Evolutionary conservation across 2,329 filamentous ascomycete species (phyloP), one percentile per base, ranked within the genome.

Genomic region (Fusarium ramigenum): DNA sequence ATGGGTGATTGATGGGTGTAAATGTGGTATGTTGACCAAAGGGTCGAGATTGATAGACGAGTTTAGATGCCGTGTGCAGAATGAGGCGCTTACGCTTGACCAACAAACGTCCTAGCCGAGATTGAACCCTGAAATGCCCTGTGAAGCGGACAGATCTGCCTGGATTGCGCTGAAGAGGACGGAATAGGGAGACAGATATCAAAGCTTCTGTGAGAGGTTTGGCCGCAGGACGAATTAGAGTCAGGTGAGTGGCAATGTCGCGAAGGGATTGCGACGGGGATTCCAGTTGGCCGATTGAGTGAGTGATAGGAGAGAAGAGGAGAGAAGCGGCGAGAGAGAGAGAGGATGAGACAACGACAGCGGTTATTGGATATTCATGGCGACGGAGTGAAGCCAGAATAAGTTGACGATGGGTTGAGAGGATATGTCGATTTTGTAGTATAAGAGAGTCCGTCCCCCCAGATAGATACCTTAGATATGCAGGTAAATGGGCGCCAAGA

Each of bases 341-440:
- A 54, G 28, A 53, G 53, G 58, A 43, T 43, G 40, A 46, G 42
- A 62, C 57, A 52, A 65, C 57, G 62, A 60, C 49, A 58, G 56
- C 60, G 66, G 66, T 76, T 69, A 78, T 70, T 76, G 72, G 61
- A 75, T 60, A 62, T 69, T 69, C 73, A 76, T 76, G 73, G 62
- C 68, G 70, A 65, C 47, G 47, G 42, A 69, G 30, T 53, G 63
- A 62, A 66, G 34, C 42, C 63, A 60, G 47, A 60, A 42, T 40
- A 40, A 46, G 43, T 46, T 49, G 64, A 64, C 8, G 50, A 52
- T 56, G 16, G 23, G 56, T 63, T 36, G 66, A 59, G 36, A 61
- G 65, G 50, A 57, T 49, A 60, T 57, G 61, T 58, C 66, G 70
- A 70, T 58, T 70, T 69, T 54, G 54, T 54, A 56, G 43, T 68